phyloP scores from a whole-genome alignment of 257 asterid genomes.

The Solanum paucissectum region DNA sequence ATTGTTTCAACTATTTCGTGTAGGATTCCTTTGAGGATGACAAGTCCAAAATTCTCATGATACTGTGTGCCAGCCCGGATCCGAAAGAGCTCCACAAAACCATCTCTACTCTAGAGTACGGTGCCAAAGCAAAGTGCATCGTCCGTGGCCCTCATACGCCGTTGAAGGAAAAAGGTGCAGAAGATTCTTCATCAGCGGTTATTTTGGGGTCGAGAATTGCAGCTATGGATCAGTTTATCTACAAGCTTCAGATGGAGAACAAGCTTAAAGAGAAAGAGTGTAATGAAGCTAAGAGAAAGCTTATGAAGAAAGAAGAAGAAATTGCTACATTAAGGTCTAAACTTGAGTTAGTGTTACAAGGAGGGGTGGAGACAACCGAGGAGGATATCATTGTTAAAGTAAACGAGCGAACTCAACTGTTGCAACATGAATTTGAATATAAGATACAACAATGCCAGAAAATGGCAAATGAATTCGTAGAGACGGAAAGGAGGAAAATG shows the following conservation, averaged over 20 bases:
- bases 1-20: background rate
- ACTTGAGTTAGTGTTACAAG: constrained; percentile 22
- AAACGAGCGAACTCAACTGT: constrained; percentile 25
- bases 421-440: constrained; percentile 50
- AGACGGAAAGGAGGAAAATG: constrained; percentile 71
- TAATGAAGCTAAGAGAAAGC: constrained; percentile 53
- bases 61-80: constrained; percentile 93
- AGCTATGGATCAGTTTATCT: constrained; percentile 74
- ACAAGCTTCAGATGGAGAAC: constrained; percentile 68
- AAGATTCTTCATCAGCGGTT: constrained; percentile 62
- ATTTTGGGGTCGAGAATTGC: constrained; percentile 70
- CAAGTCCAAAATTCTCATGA: constrained; percentile 84
- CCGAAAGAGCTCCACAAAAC: constrained; percentile 91
- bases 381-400: constrained; percentile 52
- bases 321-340: constrained; percentile 42
- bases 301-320: constrained; percentile 59
- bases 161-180: constrained; percentile 52
- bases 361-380: constrained; percentile 19
- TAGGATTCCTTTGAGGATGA: constrained; percentile 98
- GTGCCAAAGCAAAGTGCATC: constrained; percentile 94
- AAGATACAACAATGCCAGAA: constrained; percentile 52
- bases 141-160: constrained; percentile 78
- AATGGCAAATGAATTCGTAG: constrained; percentile 47
- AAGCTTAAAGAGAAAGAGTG: constrained; percentile 53
- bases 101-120: constrained; percentile 84